Conservation (phyloP, 352 stramenopile species). For the Pythium scleroteichum region DNA sequence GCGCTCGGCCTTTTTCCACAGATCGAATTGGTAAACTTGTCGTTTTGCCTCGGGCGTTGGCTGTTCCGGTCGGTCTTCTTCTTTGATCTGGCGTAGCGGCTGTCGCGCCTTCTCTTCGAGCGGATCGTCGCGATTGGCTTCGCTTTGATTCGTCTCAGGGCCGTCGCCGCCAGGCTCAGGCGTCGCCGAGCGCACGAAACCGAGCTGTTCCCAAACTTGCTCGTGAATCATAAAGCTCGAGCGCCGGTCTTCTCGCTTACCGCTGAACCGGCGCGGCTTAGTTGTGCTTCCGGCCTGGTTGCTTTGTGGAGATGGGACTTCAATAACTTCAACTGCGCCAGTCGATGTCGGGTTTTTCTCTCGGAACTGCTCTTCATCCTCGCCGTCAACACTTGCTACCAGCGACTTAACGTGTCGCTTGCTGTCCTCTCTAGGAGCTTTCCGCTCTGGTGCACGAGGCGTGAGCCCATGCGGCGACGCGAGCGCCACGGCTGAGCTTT, state of each 20-base stretch:
- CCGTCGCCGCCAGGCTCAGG: background rate
- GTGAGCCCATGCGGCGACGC: constrained; percentile 26
- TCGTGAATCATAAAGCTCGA: constrained; percentile 68
- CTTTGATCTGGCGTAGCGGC: constrained; percentile 4
- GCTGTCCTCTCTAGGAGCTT: constrained; percentile 10
- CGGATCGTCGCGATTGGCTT: constrained; percentile 26
- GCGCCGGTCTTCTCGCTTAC: constrained; percentile 39
- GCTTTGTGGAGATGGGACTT: constrained; percentile 6
- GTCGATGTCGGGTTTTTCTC: background rate
- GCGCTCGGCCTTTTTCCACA: constrained; percentile 60
- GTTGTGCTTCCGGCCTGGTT: constrained; percentile 16
- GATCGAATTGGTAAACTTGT: constrained; percentile 46
- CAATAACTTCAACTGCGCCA: background rate
- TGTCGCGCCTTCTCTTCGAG: constrained; percentile 20
- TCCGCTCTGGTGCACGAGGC: constrained; percentile 19
- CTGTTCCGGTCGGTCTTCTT: constrained; percentile 7
- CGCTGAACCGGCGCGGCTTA: constrained; percentile 14
- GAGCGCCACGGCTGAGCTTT: constrained; percentile 11
- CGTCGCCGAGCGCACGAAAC: constrained; percentile 30
- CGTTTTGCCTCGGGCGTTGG: constrained; percentile 10
- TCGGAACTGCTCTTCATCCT: background rate
- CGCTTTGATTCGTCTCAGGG: background rate
- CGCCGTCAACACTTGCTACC: background rate
- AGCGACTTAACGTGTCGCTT: background rate
- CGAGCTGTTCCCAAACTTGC: constrained; percentile 48